Evolutionary conservation across 257 asterid species (phyloP).

Genomic region (Lycium ferocissimum): DNA sequence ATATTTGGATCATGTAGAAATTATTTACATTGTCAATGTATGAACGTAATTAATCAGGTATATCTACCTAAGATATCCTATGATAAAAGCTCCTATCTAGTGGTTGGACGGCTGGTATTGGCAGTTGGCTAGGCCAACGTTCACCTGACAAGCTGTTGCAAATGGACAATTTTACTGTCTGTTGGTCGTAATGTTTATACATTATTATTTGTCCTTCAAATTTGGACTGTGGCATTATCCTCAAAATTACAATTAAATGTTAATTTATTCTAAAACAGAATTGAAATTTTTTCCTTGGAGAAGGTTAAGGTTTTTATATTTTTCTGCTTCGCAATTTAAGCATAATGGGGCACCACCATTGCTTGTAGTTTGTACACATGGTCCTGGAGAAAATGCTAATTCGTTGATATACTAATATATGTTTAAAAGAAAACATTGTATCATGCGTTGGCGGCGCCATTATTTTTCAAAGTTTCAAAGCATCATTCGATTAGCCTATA

Average conservation of each 20-base stretch:
- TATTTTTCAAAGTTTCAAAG: neutral
- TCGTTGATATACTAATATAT: neutral
- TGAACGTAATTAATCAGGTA: neutral
- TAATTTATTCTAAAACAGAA: neutral
- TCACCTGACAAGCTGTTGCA: constrained; percentile 25
- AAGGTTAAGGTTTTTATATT: too few species aligned
- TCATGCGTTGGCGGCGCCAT: constrained; percentile 40
- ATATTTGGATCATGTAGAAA: too few species aligned
- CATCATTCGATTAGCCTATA: neutral
- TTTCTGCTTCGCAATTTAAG: neutral
- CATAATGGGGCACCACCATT: constrained; percentile 28
- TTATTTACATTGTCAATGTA: too few species aligned
- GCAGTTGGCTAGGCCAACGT: constrained; percentile 28
- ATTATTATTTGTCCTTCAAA: neutral
- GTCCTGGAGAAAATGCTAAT: neutral
- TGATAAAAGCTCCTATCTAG: neutral
- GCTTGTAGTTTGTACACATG: neutral
- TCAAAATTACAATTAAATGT: neutral
- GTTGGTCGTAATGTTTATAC: constrained; percentile 23
- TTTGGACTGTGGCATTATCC: neutral
- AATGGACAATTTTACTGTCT: constrained; percentile 26
- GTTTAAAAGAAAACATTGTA: constrained; percentile 18
- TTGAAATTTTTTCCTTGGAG: neutral
- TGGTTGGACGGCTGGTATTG: constrained; percentile 33
- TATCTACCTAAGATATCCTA: constrained; percentile 31